Base-by-base conservation (phyloP, 441 rosid species). In the Populus tomentosa region DNA sequence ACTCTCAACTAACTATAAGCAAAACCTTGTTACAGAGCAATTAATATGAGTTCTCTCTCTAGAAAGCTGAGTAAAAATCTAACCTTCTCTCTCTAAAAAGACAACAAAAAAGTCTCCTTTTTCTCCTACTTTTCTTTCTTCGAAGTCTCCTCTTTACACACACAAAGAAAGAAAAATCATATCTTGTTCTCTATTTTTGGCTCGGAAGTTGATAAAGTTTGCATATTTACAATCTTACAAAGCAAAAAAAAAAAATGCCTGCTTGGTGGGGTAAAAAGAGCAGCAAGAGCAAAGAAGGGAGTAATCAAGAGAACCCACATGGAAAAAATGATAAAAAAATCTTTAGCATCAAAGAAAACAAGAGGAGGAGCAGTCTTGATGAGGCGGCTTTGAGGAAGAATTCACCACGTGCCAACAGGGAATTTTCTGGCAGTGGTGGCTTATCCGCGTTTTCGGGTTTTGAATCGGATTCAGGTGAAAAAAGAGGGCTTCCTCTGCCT, bases 201-300 rank as follows among this genome's bases (percentile, higher is more conserved):
- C 30, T 28, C 30, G 30, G 30, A 28, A 28, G 30, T 28, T 28
- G 30, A 28, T 28, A 28, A 28, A 28, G 30, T 28, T 28, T 28
- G 30, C 30, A 28, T 28, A 28, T 28, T 28, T 28, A 2, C 30
- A 28, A 28, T 28, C 30, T 28, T 28, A 2, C 30, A 28, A 28
- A 28, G 30, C 30, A 28, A 28, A 28, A 28, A n/a, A 28, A 28
- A 28, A 28, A 28, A 28, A 28, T 28, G 30, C 96, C 91, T 80
- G 86, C 87, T 84, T 94, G 96, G 97, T 94, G 93, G 94, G 71
- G 84, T 18, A 91, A 71, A 76, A 94, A 85, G 72, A 86, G 88
- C 0, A 78, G 85, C 18, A 92, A 89, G 82, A 84, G 69, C 82
- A 90, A 90, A 71, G 93, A 89, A 77, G 90, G 83, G 23, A 74